Conservation (phyloP, 2,329 filamentous ascomycete species). For the Alternaria angustiovoidea region DNA sequence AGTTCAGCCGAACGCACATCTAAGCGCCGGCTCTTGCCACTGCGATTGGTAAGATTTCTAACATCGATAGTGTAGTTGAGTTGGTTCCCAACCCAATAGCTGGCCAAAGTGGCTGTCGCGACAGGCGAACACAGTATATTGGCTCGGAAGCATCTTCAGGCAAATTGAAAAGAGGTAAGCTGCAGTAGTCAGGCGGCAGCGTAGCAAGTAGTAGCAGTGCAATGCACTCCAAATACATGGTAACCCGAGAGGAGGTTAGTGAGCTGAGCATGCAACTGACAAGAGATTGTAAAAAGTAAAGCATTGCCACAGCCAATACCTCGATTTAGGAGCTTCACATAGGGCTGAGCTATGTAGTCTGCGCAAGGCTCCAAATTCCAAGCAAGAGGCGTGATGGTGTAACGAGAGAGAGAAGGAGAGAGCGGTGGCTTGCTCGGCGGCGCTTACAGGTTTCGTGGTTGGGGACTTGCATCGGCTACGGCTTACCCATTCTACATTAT, state of each 20-base stretch:
- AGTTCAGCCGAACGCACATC: constrained; percentile 11
- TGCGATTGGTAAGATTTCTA: not conserved
- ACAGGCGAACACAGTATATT: constrained; percentile 2
- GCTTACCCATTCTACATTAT: constrained; percentile 12
- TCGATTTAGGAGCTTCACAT: constrained; percentile 9
- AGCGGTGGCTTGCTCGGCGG: constrained; percentile 21
- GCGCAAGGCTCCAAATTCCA: not conserved
- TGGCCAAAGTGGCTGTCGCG: constrained; percentile 7
- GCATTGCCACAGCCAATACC: constrained; percentile 3
- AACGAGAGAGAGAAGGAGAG: constrained; percentile 15
- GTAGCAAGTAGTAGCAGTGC: constrained; percentile 1
- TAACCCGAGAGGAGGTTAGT: constrained; percentile 1
- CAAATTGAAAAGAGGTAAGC: not conserved
- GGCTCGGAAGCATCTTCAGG: not conserved
- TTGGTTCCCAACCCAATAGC: not conserved
- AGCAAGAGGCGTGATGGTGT: constrained; percentile 15
- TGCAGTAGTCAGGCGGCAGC: constrained; percentile 17
- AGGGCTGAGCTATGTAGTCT: constrained; percentile 6
- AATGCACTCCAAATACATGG: not conserved
- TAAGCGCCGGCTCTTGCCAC: constrained; percentile 1
- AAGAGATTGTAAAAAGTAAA: not conserved
- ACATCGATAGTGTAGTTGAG: not conserved
- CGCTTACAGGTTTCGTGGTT: constrained; percentile 22
- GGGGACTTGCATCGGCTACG: not conserved
- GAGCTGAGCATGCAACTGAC: constrained; percentile 1